These are phyloP conservation scores for Corylus americana DNA, from an alignment of 306 rosid species.

Conservation along the genomic window DNA sequence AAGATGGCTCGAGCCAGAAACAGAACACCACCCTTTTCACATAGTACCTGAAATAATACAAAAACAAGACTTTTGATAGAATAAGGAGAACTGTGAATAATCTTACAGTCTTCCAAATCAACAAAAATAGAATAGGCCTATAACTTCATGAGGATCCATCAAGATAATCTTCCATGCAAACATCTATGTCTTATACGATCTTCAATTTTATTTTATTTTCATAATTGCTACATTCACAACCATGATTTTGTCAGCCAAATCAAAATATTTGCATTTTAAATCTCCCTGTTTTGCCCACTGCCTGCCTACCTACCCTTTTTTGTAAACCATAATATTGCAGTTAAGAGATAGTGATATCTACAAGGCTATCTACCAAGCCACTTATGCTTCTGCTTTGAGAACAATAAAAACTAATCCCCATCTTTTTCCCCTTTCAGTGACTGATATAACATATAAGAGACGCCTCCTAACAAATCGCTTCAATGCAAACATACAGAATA, in stretches of 20 bases:
- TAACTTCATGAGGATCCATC: constrained; percentile 19
- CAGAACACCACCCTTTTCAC: constrained; percentile 83
- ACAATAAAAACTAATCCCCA: background rate
- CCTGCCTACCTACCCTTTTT: background rate
- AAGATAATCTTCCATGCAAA: constrained; percentile 6
- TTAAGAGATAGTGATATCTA: background rate
- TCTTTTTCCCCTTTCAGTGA: background rate
- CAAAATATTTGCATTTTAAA: background rate
- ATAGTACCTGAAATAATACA: constrained; percentile 69
- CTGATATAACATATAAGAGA: constrained; percentile 6
- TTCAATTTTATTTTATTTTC: background rate
- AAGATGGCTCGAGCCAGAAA: constrained; percentile 75
- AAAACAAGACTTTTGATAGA: constrained; percentile 5
- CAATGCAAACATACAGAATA: background rate
- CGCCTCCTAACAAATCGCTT: background rate
- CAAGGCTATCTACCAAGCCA: background rate
- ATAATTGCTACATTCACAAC: background rate
- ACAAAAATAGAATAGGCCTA: background rate
- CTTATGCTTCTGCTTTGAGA: background rate
- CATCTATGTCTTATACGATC: background rate
- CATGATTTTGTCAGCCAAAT: constrained; percentile 5
- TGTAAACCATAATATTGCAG: background rate
- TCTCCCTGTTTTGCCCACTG: background rate
- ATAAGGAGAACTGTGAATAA: background rate
- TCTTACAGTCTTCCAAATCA: constrained; percentile 3